Conservation (phyloP, 225 moss, liverwort and hornwort genomes). For the Straminergon stramineum region DNA sequence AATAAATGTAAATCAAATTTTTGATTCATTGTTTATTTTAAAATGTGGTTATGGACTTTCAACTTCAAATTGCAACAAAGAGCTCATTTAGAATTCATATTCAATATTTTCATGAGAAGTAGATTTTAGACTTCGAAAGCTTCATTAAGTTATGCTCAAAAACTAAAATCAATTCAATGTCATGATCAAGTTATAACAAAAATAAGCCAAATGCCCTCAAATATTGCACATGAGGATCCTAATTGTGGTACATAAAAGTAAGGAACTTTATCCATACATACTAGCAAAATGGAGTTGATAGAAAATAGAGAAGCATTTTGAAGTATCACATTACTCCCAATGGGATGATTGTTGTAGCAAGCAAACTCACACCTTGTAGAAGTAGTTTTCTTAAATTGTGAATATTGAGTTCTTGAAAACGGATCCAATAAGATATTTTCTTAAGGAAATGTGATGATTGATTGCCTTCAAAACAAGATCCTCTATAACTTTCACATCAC, state of each 20-base stretch:
- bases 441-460: fast-evolving
- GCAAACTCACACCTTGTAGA: fast-evolving
- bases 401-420: not conserved
- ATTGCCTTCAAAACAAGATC: not conserved
- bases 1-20: not conserved
- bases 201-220: not conserved
- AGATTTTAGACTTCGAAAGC: not conserved
- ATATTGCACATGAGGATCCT: not conserved
- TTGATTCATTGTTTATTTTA: not conserved
- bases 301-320: not conserved
- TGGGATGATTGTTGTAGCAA: not conserved
- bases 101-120: not conserved
- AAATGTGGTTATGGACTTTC: not conserved
- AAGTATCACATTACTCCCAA: not conserved
- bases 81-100: not conserved
- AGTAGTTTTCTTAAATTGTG: not conserved
- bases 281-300: not conserved
- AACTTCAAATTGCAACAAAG: not conserved
- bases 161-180: not conserved
- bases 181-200: fast-evolving
- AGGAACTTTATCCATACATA: not conserved
- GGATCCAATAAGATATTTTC: not conserved
- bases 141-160: not conserved
- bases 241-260: not conserved
- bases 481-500: not conserved